Conservation (phyloP, 345 rosid species). For the Firmiana major region DNA sequence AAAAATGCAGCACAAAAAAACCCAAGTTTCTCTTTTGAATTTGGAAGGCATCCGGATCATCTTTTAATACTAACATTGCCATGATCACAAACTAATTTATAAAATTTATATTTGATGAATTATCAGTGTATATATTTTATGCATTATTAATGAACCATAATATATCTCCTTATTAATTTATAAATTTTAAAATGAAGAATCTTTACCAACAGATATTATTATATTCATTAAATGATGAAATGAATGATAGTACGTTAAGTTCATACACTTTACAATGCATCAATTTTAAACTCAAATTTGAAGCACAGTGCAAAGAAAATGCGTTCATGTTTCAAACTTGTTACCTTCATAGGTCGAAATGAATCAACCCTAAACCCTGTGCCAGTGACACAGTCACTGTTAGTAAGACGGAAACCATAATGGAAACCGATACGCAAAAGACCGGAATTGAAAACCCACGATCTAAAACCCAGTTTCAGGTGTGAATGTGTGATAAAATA, state of each 20-base stretch:
- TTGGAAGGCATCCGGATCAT: background rate
- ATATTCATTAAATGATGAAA: too few species aligned
- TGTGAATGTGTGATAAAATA: conserved; percentile 25
- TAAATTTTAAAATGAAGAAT: too few species aligned
- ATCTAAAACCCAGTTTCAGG: conserved; percentile 17
- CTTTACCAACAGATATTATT: too few species aligned
- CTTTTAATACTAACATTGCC: background rate
- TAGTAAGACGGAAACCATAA: background rate
- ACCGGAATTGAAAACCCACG: conserved; percentile 11
- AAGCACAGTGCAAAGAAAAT: background rate
- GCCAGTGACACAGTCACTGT: background rate
- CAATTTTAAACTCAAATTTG: too few species aligned
- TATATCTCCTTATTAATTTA: too few species aligned
- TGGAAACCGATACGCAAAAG: background rate
- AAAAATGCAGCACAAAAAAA: too few species aligned
- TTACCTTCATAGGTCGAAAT: background rate
- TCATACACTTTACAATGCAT: too few species aligned
- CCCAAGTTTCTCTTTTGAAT: background rate
- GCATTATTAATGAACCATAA: too few species aligned
- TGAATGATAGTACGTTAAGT: too few species aligned
- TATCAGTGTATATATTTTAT: too few species aligned
- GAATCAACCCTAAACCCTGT: background rate
- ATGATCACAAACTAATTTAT: background rate
- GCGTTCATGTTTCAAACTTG: background rate
- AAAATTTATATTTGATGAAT: too few species aligned